phyloP scores from a whole-genome alignment of 1,139 yeast genomes.

The Pichia sp. region DNA sequence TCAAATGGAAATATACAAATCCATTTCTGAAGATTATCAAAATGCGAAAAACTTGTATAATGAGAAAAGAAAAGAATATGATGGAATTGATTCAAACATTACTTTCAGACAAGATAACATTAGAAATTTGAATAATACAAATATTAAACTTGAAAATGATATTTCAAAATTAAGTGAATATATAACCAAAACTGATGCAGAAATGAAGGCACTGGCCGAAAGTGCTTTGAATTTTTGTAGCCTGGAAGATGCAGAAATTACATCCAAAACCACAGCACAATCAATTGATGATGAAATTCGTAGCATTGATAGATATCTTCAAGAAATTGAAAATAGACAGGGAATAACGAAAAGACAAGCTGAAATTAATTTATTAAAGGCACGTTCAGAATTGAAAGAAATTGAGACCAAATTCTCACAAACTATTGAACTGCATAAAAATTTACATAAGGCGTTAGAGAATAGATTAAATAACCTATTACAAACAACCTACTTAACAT shows the following conservation, averaged over 20 bases:
- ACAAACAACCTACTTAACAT: conserved; percentile 39
- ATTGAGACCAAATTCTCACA: conserved; percentile 32
- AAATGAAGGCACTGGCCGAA: conserved; percentile 26
- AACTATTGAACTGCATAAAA: conserved; percentile 29
- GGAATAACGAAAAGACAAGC: conserved; percentile 41
- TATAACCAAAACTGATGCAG: conserved; percentile 27
- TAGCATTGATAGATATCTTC: conserved; percentile 24
- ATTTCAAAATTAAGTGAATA: conserved; percentile 28
- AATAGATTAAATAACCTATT: conserved; percentile 46
- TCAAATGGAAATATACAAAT: conserved; percentile 5
- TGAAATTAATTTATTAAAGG: conserved; percentile 31
- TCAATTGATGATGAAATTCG: conserved; percentile 32
- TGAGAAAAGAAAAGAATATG: conserved; percentile 3
- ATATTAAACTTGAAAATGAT: conserved; percentile 17
- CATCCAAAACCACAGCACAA: conserved; percentile 29
- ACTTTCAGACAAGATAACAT: conserved; percentile 9
- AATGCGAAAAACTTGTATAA: conserved; percentile 11
- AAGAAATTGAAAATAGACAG: conserved; percentile 34
- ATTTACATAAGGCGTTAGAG: conserved; percentile 35
- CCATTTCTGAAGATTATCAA: conserved; percentile 9
- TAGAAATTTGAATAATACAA: conserved; percentile 13
- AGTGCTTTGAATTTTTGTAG: conserved; percentile 35
- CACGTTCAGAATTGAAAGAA: conserved; percentile 31
- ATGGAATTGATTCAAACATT: conserved; percentile 5
- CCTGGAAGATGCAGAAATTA: conserved; percentile 29